phyloP scores from a whole-genome alignment of 805 yeast species.

The Candida ortonii region DNA sequence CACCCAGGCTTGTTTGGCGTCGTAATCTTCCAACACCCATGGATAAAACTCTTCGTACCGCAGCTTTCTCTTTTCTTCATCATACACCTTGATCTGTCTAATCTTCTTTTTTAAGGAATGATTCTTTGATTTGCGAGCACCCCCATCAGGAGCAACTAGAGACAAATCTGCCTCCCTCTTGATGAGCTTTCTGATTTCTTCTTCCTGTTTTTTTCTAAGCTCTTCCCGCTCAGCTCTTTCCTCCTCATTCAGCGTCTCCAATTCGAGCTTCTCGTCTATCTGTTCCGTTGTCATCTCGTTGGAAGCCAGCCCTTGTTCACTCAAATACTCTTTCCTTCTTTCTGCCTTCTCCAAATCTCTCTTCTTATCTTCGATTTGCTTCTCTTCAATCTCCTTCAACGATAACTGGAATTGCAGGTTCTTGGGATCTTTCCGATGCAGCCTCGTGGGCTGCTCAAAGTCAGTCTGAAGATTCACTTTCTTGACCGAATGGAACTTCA shows the following conservation, averaged over 20 bases:
- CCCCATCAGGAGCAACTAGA: constrained; percentile 91
- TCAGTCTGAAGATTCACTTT: constrained; percentile 67
- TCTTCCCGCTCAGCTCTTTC: constrained; percentile 36
- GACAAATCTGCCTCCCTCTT: constrained; percentile 47
- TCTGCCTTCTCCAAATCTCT: constrained; percentile 39
- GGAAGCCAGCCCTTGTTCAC: constrained; percentile 16
- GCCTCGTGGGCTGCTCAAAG: constrained; percentile 78
- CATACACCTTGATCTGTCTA: constrained; percentile 74
- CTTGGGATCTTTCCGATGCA: constrained; percentile 92
- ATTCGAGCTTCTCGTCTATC: constrained; percentile 30
- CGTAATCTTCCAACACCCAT: constrained; percentile 97
- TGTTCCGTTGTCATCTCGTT: constrained; percentile 22
- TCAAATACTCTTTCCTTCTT: constrained; percentile 37
- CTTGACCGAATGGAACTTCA: constrained; percentile 74
- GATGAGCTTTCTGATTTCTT: constrained; percentile 33
- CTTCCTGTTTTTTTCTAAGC: constrained; percentile 25
- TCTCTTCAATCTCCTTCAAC: constrained; percentile 68
- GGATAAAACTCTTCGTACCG: constrained; percentile 96
- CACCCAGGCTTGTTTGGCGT: constrained; percentile 90
- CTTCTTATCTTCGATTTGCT: constrained; percentile 48
- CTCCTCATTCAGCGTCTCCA: constrained; percentile 37
- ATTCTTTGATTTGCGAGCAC: constrained; percentile 66
- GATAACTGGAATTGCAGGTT: constrained; percentile 84
- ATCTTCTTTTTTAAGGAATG: constrained; percentile 72
- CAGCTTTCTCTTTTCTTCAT: constrained; percentile 77